These are phyloP conservation scores for Ophiostoma australiae DNA, from an alignment of 2,329 filamentous ascomycete species.

Conservation along the genomic window DNA sequence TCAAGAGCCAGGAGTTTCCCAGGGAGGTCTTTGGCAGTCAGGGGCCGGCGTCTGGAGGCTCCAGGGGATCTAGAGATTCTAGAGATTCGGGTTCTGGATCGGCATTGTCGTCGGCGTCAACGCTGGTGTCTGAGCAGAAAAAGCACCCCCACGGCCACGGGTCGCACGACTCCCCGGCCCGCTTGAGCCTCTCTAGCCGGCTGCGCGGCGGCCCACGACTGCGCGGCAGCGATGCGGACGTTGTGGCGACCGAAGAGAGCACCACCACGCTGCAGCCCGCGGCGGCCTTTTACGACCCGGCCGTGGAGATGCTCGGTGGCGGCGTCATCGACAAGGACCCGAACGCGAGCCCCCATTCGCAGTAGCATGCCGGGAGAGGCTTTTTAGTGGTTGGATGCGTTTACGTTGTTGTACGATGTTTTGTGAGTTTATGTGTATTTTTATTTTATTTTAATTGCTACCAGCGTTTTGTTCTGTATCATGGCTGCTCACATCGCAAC, in stretches of 20 bases:
- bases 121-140: background rate
- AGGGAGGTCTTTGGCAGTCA: background rate
- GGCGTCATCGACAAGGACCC: background rate
- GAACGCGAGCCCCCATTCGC: slow-evolving; percentile 10
- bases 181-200: slow-evolving; percentile 47
- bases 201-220: slow-evolving; percentile 31
- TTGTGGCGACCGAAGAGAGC: background rate
- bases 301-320: background rate
- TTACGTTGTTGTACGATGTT: background rate
- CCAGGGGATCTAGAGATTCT: background rate
- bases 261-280: background rate
- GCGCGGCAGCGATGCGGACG: slow-evolving; percentile 14
- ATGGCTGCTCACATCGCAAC: background rate
- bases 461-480: background rate
- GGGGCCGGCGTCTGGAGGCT: background rate
- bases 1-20: slow-evolving; percentile 12
- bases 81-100: background rate
- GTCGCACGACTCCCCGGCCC: slow-evolving; percentile 39
- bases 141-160: background rate
- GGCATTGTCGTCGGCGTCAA: slow-evolving; percentile 22
- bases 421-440: background rate
- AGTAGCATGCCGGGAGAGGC: background rate
- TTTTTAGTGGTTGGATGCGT: background rate
- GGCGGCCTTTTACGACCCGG: background rate
- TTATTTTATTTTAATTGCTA: background rate